Conservation (phyloP, 306 rosid genomes). For the Sindora glabra region DNA sequence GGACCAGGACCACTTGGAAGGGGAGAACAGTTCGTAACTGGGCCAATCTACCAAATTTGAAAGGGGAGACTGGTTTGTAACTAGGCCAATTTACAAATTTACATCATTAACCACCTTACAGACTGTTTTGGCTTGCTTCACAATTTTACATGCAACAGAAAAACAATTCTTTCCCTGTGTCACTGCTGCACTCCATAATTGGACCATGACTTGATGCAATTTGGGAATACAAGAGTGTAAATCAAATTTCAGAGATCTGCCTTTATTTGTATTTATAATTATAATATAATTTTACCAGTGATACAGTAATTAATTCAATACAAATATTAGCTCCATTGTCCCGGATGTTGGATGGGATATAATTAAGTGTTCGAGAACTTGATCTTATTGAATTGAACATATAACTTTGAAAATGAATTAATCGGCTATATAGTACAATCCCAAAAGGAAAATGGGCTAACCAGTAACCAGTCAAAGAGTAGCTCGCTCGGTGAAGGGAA, state of each 20-base stretch:
- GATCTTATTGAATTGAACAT: neutral
- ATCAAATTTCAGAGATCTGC: neutral
- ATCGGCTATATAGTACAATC: too few species aligned
- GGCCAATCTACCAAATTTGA: neutral
- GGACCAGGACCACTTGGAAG: neutral
- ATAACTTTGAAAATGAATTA: too few species aligned
- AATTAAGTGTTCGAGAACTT: neutral
- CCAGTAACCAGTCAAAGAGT: neutral
- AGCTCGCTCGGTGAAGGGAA: neutral
- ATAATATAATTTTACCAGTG: neutral
- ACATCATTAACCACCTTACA: neutral
- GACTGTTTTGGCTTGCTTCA: neutral
- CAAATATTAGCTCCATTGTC: neutral
- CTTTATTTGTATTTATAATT: too few species aligned
- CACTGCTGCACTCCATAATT: neutral
- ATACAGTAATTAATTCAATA: neutral
- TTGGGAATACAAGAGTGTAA: neutral
- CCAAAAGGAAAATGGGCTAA: neutral
- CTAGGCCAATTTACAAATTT: neutral
- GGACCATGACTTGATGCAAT: neutral
- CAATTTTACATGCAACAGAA: neutral
- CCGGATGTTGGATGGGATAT: neutral
- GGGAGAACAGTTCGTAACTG: neutral
- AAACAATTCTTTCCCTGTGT: neutral
- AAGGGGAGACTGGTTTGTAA: neutral